These are phyloP conservation scores for Micromonas pusilla DNA, from an alignment of 139 green algal species.

Conservation along the genomic window DNA sequence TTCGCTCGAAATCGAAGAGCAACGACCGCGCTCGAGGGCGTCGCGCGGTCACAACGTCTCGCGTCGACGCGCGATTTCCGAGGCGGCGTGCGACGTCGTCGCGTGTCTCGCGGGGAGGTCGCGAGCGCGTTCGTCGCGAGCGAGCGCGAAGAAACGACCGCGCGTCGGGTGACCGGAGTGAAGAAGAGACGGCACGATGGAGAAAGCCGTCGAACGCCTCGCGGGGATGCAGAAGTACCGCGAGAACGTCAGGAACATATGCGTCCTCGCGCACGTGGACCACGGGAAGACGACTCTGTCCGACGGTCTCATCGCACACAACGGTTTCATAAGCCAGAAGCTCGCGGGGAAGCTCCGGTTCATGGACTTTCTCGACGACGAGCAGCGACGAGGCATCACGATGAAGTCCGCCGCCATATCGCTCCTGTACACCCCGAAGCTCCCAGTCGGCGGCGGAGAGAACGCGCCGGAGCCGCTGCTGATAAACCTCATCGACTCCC, in stretches of 20 bases:
- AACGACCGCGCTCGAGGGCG: too few species aligned
- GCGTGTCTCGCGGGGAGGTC: too few species aligned
- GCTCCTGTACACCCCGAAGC: conserved; percentile 60
- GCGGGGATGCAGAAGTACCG: not conserved
- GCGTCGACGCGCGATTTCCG: too few species aligned
- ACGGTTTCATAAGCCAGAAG: conserved; percentile 93
- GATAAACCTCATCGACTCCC: conserved; percentile 97
- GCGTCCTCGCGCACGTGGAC: conserved; percentile 97
- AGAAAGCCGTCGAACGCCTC: conserved; percentile 1
- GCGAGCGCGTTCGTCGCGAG: too few species aligned
- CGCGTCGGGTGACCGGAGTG: too few species aligned
- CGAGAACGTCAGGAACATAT: conserved; percentile 78
- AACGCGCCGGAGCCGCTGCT: conserved; percentile 44
- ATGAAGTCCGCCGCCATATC: conserved; percentile 96
- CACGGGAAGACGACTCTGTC: conserved; percentile 97
- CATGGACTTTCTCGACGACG: conserved; percentile 90
- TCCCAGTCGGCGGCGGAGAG: not conserved
- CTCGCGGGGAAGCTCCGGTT: conserved; percentile 81
- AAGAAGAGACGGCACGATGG: not conserved
- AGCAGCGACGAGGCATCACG: conserved; percentile 79
- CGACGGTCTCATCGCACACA: conserved; percentile 91
- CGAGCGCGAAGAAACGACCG: too few species aligned
- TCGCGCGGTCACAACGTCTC: too few species aligned
- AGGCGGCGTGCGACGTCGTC: too few species aligned
- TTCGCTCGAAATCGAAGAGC: too few species aligned